Percentiles rank a stretch among this genome's conserved stretches.
phyloP scores from a whole-genome alignment of 768 basidiomycete genomes.

The Saitozyma sp. region DNA sequence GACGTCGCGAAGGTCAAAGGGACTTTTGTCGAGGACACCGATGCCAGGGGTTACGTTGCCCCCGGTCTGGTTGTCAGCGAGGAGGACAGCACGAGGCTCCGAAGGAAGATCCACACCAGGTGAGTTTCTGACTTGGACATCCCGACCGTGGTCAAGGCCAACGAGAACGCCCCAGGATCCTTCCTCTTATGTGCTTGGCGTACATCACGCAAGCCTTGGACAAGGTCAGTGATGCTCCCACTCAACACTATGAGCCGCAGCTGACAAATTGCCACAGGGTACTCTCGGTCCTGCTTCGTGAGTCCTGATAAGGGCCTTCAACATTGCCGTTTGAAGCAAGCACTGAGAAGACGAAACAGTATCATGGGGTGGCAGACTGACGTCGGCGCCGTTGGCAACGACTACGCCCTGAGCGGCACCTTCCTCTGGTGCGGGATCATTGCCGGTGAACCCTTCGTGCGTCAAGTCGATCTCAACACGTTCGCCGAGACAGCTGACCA shows the following conservation, averaged over 20 bases:
- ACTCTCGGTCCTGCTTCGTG: constrained; percentile 16
- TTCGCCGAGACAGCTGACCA: neutral
- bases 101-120: too few species aligned
- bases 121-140: too few species aligned
- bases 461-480: constrained; percentile 6
- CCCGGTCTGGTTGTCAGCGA: too few species aligned
- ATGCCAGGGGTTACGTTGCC: too few species aligned
- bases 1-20: too few species aligned
- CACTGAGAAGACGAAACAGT: too few species aligned
- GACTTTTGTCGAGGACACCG: too few species aligned
- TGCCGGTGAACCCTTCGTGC: constrained; percentile 31
- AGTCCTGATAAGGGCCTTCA: too few species aligned
- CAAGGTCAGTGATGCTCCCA: constrained; percentile 30
- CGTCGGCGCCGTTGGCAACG: constrained; percentile 19
- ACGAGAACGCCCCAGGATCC: constrained; percentile 3
- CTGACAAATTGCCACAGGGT: too few species aligned
- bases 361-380: constrained; percentile 34
- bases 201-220: constrained; percentile 36
- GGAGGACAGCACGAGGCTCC: too few species aligned
- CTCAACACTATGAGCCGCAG: too few species aligned
- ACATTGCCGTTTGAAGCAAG: too few species aligned
- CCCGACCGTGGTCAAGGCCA: neutral
- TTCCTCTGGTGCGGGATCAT: constrained; percentile 21
- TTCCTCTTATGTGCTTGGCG: constrained; percentile 20
- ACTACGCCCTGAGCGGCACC: constrained; percentile 14